Base-by-base conservation (phyloP, 1,284 basidiomycete genomes). In the Rhodotorula sp. region DNA sequence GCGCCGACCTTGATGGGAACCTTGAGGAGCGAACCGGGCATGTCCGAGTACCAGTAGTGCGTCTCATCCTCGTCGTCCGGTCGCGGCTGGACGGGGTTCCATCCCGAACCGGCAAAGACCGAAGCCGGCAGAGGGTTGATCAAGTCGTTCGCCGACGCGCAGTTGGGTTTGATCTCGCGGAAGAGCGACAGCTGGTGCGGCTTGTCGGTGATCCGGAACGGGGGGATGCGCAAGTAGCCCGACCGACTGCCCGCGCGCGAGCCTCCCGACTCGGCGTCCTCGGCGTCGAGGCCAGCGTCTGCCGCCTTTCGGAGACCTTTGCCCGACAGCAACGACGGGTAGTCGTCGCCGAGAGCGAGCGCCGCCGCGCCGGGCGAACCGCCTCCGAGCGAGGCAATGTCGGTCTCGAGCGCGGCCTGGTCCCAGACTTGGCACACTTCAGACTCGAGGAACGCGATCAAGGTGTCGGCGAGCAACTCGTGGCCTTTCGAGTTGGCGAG, bases 91-190 rank as follows among this genome's bases (percentile, higher is more conserved):
- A 86, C 85, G 2, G 87, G 87, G 68, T 85, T 84, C 93, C 94
- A 97, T 5, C 94, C 95, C 0, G 89, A 89, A 45, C 93, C 93
- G 72, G 89, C 90, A 83, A 97, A 97, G 73, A 95, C 83, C 34
- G 89, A 90, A 0, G 89, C 87, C 18, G 94, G 93, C 2, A 97
- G 84, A 3, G 94, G 95, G 83, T 95, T 95, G 80, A 97, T 91
- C 57, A 97, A 84, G 80, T 97, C 93, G 80, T 95, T 95, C 31
- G 94, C 94, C 26, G 88, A 89, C 0, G 91, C 92, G 81, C 95
- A 97, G 83, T 86, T 93, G 19, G 95, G 94, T 64, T 87, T 85
- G 64, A 94, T 87, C 81, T 97, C 94, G 78, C 91, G 86, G 80
- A 90, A 93, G n/a, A 84, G 81, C 3, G 85, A 64, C 78, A 84